Percentiles rank a stretch among this genome's conserved stretches.
Conservation (phyloP, 345 rosid species). For the Reutealis trisperma region DNA sequence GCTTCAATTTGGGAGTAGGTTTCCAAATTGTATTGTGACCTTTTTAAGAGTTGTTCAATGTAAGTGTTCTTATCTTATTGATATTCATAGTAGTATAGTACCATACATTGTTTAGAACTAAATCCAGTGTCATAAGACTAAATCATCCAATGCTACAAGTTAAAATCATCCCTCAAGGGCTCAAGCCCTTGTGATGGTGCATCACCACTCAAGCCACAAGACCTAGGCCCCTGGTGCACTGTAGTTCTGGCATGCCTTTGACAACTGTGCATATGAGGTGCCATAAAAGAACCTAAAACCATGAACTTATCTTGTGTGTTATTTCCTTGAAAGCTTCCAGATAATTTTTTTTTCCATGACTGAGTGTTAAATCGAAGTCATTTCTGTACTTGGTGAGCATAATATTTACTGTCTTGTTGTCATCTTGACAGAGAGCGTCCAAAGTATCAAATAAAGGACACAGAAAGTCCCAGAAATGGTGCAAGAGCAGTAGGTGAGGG, state of each 20-base stretch:
- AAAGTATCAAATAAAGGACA: constrained; percentile 67
- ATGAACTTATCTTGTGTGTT: constrained; percentile 2
- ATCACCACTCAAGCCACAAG: background rate
- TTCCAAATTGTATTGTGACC: background rate
- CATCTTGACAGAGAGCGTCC: constrained; percentile 81
- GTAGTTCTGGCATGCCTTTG: background rate
- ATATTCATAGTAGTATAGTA: background rate
- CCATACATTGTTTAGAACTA: background rate
- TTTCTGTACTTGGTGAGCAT: constrained; percentile 18
- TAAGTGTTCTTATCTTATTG: background rate
- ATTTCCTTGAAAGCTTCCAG: constrained; percentile 11
- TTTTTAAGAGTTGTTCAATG: background rate
- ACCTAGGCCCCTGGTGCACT: background rate
- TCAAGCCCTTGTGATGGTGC: background rate
- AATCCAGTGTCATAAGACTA: background rate
- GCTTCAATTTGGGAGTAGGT: background rate
- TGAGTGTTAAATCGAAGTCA: constrained; percentile 4
- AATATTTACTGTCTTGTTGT: constrained; percentile 21
- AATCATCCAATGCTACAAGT: background rate
- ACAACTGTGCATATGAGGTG: constrained; percentile 5
- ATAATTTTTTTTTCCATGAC: background rate
- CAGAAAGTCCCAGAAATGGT: constrained; percentile 55
- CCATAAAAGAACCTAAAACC: constrained; percentile 5
- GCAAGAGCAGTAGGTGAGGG: constrained; percentile 47
- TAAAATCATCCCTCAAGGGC: background rate